Base-by-base conservation (phyloP, 75 land plant species). In the Gnetum montanum region DNA sequence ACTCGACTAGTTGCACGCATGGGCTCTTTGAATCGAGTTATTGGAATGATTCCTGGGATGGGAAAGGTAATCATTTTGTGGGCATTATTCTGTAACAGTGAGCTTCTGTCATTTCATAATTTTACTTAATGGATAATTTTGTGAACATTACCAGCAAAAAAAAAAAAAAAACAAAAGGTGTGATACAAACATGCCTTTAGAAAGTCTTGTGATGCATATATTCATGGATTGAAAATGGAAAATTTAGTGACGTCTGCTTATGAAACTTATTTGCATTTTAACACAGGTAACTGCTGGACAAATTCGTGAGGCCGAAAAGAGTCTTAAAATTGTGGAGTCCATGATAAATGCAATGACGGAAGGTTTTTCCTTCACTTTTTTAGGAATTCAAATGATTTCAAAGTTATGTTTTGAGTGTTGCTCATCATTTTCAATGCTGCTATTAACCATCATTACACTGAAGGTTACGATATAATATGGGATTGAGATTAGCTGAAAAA, bases 271-370 rank as follows among this genome's bases (percentile, higher is more conserved):
- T n/a, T n/a, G n/a, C n/a, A n/a, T n/a, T n/a, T n/a, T n/a, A n/a
- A 47, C 51, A 58, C 77, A 93, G 98, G 82, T 94, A 26, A 80
- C 92, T 49, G 85, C 97, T 20, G 85, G 84, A 45, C 99, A 95
- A 72, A 74, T 95, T 67, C 88, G 88, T 45, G 99, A 95, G 43
- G 92, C 99, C 23, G 99, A 95, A 57, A 95, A 83, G 74, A 95
- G 79, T 51, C 66, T 90, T 56, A 83, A 79, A 62, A 70, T 95
- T 13, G 82, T 83, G 74, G 99, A 95, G 67, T 69, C 83, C 40
- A 90, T 95, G 88, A 95, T 95, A 46, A 72, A 86, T 59, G 86
- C 82, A 10, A 95, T 95, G 99, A 86, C 99, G n/a, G 88, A 96
- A 33, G 89, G 98, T 81, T 51, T 33, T 60, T 29, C 26, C 36